Evolutionary conservation across 2,329 filamentous ascomycete genomes (phyloP).

Genomic region (Alternaria rosae): DNA sequence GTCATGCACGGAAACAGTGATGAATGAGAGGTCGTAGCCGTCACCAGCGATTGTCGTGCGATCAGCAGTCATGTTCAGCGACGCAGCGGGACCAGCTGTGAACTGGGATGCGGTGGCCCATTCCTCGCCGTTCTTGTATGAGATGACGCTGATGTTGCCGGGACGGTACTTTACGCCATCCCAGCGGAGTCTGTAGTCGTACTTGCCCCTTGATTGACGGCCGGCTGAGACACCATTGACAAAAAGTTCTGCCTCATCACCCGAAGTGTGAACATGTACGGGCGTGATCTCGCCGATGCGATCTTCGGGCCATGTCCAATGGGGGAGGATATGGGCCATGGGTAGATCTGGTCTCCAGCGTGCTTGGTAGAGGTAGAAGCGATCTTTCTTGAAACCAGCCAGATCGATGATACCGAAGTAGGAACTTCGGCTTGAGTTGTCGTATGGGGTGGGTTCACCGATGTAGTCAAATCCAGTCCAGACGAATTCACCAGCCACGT

Average conservation of each 20-base stretch:
- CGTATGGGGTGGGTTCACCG: constrained; percentile 61
- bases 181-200: constrained; percentile 62
- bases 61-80: constrained; percentile 53
- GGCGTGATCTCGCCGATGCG: constrained; percentile 59
- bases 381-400: constrained; percentile 65
- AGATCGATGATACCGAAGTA: constrained; percentile 67
- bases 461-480: constrained; percentile 63
- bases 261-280: constrained; percentile 62
- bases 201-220: constrained; percentile 44
- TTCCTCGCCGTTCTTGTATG: constrained; percentile 57
- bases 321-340: constrained; percentile 63
- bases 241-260: constrained; percentile 64
- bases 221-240: constrained; percentile 60
- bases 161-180: constrained; percentile 59
- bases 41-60: constrained; percentile 50
- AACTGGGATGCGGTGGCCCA: constrained; percentile 56
- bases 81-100: constrained; percentile 54
- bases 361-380: constrained; percentile 64
- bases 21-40: constrained; percentile 57
- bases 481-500: constrained; percentile 63
- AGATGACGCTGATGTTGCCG: constrained; percentile 58
- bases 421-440: constrained; percentile 57
- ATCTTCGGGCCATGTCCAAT: constrained; percentile 62
- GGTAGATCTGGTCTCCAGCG: constrained; percentile 59
- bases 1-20: constrained; percentile 58